A percentile compares a stretch with the other conserved stretches of the same genome.
Evolutionary conservation across 257 asterid genomes (phyloP).

Genomic region (Anisodus acutangulus): DNA sequence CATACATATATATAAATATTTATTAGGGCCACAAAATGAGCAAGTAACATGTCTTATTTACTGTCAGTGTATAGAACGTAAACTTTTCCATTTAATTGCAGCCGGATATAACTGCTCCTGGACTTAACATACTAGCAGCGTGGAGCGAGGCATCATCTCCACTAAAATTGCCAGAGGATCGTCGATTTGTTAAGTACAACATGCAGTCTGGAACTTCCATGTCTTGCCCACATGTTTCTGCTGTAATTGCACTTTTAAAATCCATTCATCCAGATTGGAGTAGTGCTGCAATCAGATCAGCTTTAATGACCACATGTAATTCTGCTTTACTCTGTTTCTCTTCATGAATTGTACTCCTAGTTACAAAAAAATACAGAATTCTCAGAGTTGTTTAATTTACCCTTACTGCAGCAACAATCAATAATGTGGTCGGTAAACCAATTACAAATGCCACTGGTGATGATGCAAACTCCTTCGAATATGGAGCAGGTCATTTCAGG

Average conservation of each 20-base stretch:
- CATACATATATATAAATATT: too few species aligned
- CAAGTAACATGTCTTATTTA: not conserved
- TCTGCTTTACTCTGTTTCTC: not conserved
- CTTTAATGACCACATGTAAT: slow-evolving; percentile 51
- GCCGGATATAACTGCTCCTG: slow-evolving; percentile 58
- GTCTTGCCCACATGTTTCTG: slow-evolving; percentile 64
- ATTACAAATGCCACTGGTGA: slow-evolving; percentile 44
- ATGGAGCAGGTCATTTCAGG: slow-evolving; percentile 54
- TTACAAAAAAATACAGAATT: not conserved
- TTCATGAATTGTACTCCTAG: not conserved
- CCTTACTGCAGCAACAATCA: slow-evolving; percentile 33
- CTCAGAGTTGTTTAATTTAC: not conserved
- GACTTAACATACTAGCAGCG: slow-evolving; percentile 50
- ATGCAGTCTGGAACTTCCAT: slow-evolving; percentile 54
- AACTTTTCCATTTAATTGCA: not conserved
- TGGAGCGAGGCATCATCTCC: slow-evolving; percentile 52
- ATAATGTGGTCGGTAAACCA: slow-evolving; percentile 34
- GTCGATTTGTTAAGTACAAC: slow-evolving; percentile 40
- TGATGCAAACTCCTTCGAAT: slow-evolving; percentile 45
- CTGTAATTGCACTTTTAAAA: slow-evolving; percentile 47
- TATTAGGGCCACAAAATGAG: not conserved
- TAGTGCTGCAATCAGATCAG: slow-evolving; percentile 59
- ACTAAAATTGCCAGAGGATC: slow-evolving; percentile 27
- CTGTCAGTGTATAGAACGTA: not conserved
- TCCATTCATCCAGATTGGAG: slow-evolving; percentile 63